These are phyloP conservation scores for Diaporthe longicolla DNA, from an alignment of 2,329 filamentous ascomycete species.

Conservation along the genomic window DNA sequence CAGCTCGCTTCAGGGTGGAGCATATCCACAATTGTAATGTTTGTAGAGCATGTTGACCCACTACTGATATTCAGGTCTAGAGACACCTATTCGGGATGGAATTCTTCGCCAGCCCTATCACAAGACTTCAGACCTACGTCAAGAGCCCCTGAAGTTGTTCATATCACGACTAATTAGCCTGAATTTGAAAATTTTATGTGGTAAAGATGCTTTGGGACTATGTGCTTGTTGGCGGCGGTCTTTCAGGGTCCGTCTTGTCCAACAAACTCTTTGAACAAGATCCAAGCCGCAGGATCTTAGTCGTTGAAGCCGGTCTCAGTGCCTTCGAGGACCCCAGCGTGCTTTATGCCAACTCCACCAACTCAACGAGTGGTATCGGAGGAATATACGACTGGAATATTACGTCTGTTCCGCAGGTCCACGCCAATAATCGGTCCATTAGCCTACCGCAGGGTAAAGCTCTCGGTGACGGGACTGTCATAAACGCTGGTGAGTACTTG, in stretches of 20 bases:
- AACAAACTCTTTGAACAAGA: constrained; percentile 39
- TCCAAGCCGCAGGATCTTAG: constrained; percentile 47
- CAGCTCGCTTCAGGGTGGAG: background rate
- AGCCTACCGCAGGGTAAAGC: constrained; percentile 50
- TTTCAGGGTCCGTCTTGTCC: constrained; percentile 44
- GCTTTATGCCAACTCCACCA: constrained; percentile 44
- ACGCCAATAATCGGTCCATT: constrained; percentile 45
- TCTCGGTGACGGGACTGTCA: constrained; percentile 54
- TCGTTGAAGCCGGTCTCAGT: constrained; percentile 54
- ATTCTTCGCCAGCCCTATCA: background rate
- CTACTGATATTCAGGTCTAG: background rate
- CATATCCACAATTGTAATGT: background rate
- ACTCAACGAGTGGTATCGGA: constrained; percentile 42
- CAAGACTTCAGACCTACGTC: background rate
- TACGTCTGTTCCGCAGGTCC: constrained; percentile 45
- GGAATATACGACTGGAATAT: constrained; percentile 51
- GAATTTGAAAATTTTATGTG: background rate
- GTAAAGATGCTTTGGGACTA: constrained; percentile 44
- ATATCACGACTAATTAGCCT: too few species aligned
- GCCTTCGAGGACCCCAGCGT: constrained; percentile 43
- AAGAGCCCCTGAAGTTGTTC: background rate
- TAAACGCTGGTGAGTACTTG: constrained; percentile 49
- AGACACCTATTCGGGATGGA: background rate
- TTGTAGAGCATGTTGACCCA: background rate
- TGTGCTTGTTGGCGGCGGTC: constrained; percentile 45